These are phyloP conservation scores for Ensete glaucum DNA, from an alignment of 176 grass and related monocot species.

Conservation along the genomic window DNA sequence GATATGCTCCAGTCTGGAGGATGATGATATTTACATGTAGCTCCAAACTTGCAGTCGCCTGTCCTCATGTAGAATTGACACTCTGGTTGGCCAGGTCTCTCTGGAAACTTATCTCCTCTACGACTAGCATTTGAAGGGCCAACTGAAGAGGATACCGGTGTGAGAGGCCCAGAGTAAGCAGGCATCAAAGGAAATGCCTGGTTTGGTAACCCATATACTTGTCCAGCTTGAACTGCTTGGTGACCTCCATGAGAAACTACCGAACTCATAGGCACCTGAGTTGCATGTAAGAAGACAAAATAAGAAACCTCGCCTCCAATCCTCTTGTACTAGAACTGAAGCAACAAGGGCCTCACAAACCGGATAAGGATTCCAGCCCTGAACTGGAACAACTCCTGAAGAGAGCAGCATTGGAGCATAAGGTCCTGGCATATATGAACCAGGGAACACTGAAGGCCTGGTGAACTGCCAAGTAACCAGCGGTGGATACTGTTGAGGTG, in stretches of 20 bases:
- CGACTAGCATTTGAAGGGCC: conserved; percentile 34
- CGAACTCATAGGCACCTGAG: conserved; percentile 44
- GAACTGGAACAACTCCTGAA: conserved; percentile 58
- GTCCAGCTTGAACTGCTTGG: conserved; percentile 46
- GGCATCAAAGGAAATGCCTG: conserved; percentile 29
- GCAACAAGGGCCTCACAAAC: conserved; percentile 24
- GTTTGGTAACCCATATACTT: conserved; percentile 42
- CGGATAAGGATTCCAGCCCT: conserved; percentile 83
- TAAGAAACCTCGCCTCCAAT: neutral
- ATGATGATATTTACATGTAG: conserved; percentile 59
- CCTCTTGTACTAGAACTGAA: neutral
- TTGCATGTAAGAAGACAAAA: conserved; percentile 16
- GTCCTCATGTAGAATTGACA: conserved; percentile 72
- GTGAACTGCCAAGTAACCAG: conserved; percentile 52
- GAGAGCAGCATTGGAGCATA: conserved; percentile 73
- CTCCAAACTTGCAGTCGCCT: conserved; percentile 65
- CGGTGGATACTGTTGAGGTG: conserved; percentile 55
- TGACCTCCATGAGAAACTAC: conserved; percentile 41
- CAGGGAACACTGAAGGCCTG: conserved; percentile 53
- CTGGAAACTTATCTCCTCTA: conserved; percentile 41
- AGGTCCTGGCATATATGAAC: conserved; percentile 33
- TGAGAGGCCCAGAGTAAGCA: conserved; percentile 37
- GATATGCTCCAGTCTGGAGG: conserved; percentile 40
- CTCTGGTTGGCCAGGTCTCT: conserved; percentile 66
- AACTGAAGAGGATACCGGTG: conserved; percentile 30